These are phyloP conservation scores for Pichia sp. DNA, from an alignment of 1,139 yeast species.

Conservation along the genomic window DNA sequence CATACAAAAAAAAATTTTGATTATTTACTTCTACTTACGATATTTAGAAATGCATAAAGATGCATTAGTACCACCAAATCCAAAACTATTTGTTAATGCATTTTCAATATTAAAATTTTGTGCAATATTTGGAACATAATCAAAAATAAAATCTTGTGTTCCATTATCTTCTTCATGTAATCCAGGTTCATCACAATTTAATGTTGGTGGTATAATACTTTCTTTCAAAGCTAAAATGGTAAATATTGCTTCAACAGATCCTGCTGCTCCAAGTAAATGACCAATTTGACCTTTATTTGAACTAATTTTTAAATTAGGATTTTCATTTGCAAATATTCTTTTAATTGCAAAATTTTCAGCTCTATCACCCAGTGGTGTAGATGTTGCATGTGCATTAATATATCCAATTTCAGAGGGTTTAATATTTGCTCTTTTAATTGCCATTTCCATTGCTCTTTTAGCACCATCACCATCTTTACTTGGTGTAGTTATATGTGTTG, in stretches of 20 bases:
- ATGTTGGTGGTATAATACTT: slow-evolving; percentile 68
- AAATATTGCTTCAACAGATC: slow-evolving; percentile 85
- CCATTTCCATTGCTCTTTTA: slow-evolving; percentile 70
- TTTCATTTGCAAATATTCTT: slow-evolving; percentile 38
- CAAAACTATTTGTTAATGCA: slow-evolving; percentile 87
- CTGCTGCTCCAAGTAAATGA: slow-evolving; percentile 93
- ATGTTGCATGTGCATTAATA: slow-evolving; percentile 95
- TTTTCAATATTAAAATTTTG: slow-evolving; percentile 22
- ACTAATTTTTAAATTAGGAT: slow-evolving; percentile 40
- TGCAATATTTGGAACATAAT: slow-evolving; percentile 52
- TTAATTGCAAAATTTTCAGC: slow-evolving; percentile 80
- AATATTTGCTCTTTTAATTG: slow-evolving; percentile 47
- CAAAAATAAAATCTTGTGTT: slow-evolving; percentile 42
- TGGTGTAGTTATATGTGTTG: slow-evolving; percentile 91
- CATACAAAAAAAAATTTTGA: not conserved
- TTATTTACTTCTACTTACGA: not conserved
- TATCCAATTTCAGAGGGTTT: slow-evolving; percentile 52
- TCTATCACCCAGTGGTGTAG: slow-evolving; percentile 81
- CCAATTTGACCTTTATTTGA: slow-evolving; percentile 93
- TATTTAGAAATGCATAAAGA: slow-evolving; percentile 45
- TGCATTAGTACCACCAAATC: slow-evolving; percentile 96
- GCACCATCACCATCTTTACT: slow-evolving; percentile 82
- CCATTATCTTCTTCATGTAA: slow-evolving; percentile 37
- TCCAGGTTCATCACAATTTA: slow-evolving; percentile 57
- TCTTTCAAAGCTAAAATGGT: slow-evolving; percentile 61